Evolutionary conservation across 108 stramenopile species (phyloP).

Genomic region (Craspedostauros australis): DNA sequence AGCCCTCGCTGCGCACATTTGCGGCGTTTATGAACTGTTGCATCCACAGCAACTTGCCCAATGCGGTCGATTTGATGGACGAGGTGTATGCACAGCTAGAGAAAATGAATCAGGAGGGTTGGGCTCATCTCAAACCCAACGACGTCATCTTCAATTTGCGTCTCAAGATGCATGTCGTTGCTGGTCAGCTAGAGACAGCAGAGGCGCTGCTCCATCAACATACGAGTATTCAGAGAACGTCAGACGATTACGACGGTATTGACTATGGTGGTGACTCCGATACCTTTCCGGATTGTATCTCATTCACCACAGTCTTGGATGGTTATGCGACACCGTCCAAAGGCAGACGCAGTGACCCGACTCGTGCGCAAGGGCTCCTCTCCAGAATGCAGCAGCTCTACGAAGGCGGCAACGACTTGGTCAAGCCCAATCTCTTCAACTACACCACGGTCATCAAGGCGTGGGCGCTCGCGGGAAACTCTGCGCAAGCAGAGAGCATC

Average conservation of each 20-base stretch:
- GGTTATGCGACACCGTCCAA: constrained; percentile 30
- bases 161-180: constrained; percentile 16
- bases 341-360: no score
- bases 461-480: constrained; percentile 34
- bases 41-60: neutral
- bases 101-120: constrained; percentile 19
- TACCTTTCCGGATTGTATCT: constrained; percentile 29
- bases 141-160: constrained; percentile 23
- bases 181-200: constrained; percentile 8
- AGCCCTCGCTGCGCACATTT: constrained; percentile 10
- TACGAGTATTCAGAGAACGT: no score
- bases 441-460: constrained; percentile 49
- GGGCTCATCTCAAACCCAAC: constrained; percentile 21
- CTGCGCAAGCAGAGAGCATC: constrained; percentile 24
- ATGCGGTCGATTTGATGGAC: constrained; percentile 15
- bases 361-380: constrained; percentile 41
- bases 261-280: neutral
- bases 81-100: constrained; percentile 10
- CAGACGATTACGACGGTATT: constrained; percentile 3
- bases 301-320: constrained; percentile 32
- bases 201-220: constrained; percentile 20
- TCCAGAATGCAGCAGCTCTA: constrained; percentile 40
- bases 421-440: constrained; percentile 42
- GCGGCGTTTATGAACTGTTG: constrained; percentile 21
- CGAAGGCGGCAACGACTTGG: constrained; percentile 32